Conservation (phyloP, 2,329 filamentous ascomycete species). For the Fusarium keratoplasticum region DNA sequence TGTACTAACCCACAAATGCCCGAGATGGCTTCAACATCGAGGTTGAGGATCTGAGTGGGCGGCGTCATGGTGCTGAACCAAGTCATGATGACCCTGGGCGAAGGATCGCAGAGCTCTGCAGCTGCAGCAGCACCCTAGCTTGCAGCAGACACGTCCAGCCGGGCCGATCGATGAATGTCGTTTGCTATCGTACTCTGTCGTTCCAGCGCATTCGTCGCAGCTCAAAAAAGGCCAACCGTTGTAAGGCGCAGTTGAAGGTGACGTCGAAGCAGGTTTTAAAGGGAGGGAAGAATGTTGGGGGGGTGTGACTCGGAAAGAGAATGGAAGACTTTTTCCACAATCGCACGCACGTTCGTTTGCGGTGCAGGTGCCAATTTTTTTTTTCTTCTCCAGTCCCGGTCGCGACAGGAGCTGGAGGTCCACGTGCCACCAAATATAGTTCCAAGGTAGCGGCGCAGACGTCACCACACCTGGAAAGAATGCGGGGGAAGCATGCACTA, state of each 20-base stretch:
- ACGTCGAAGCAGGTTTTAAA: conserved; percentile 22
- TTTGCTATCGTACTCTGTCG: conserved; percentile 1
- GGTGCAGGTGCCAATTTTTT: conserved; percentile 10
- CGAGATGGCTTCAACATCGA: conserved; percentile 91
- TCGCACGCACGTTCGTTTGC: conserved; percentile 11
- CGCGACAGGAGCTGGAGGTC: conserved; percentile 19
- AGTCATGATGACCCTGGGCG: conserved; percentile 32
- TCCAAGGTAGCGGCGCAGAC: conserved; percentile 26
- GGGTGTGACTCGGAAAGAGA: conserved; percentile 19
- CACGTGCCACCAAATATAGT: conserved; percentile 37
- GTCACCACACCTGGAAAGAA: conserved; percentile 39
- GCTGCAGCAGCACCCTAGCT: conserved; percentile 17
- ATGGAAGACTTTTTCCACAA: conserved; percentile 40
- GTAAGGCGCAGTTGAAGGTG: neutral
- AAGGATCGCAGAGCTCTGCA: conserved; percentile 22
- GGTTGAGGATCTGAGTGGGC: conserved; percentile 68
- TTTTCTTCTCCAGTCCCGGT: neutral
- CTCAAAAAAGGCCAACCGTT: neutral
- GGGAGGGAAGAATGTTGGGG: conserved; percentile 23
- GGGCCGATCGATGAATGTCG: neutral
- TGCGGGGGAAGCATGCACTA: conserved; percentile 35
- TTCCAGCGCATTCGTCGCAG: conserved; percentile 20
- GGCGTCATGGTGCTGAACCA: conserved; percentile 59
- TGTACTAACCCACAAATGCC: conserved; percentile 83
- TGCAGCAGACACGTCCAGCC: conserved; percentile 6